These are phyloP conservation scores for Davidsoniella eucalypti DNA, from an alignment of 2,329 filamentous ascomycete species.

Conservation along the genomic window DNA sequence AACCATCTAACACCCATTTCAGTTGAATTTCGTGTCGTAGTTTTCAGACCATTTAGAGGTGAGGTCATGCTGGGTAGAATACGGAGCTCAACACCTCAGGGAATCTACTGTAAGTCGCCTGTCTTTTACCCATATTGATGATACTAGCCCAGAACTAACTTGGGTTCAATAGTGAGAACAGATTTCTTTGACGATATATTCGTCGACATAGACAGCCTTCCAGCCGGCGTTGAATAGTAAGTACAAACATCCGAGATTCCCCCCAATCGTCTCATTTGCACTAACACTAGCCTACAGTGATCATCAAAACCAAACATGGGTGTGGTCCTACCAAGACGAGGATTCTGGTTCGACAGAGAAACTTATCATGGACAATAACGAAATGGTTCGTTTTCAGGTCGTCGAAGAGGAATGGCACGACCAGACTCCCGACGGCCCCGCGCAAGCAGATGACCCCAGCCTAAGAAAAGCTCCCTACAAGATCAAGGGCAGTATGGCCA, in stretches of 20 bases:
- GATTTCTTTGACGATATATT: conserved; percentile 94
- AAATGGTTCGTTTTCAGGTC: conserved; percentile 73
- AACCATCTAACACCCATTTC: background rate
- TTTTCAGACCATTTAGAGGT: conserved; percentile 91
- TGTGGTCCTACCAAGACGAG: conserved; percentile 57
- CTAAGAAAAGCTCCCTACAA: conserved; percentile 54
- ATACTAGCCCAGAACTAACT: conserved; percentile 8
- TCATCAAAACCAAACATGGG: conserved; percentile 62
- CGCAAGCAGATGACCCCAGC: conserved; percentile 42
- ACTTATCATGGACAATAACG: conserved; percentile 79
- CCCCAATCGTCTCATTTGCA: conserved; percentile 15
- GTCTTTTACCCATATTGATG: background rate
- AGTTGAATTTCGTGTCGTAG: conserved; percentile 87
- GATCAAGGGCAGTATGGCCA: conserved; percentile 49
- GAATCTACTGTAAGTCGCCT: conserved; percentile 46
- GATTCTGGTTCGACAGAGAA: conserved; percentile 25
- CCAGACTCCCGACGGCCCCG: conserved; percentile 55
- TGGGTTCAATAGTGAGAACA: conserved; percentile 36
- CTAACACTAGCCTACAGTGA: conserved; percentile 33
- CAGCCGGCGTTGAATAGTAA: conserved; percentile 62
- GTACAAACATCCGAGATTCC: conserved; percentile 18
- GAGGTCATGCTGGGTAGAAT: conserved; percentile 82
- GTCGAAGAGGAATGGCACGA: conserved; percentile 85
- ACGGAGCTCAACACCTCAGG: conserved; percentile 51
- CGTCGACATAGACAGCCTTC: conserved; percentile 56